A percentile compares a stretch with the other conserved stretches of the same genome.
These are phyloP conservation scores for Sporothrix sp. DNA, from an alignment of 2,329 filamentous ascomycete genomes.

Conservation along the genomic window DNA sequence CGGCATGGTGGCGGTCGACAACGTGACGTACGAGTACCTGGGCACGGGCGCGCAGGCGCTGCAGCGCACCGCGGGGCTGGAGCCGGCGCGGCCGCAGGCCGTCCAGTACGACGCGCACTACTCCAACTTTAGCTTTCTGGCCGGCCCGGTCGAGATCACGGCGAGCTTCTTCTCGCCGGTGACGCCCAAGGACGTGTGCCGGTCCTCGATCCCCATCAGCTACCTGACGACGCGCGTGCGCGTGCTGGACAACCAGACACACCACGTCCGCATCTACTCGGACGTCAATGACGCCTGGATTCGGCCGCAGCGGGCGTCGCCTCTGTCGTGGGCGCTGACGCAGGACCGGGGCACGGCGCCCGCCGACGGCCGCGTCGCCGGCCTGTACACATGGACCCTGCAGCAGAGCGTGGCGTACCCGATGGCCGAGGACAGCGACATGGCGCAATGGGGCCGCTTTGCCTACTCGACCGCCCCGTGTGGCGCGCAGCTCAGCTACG, in stretches of 20 bases:
- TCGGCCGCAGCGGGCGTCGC: constrained; percentile 54
- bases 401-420: constrained; percentile 10
- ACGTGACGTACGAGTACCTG: constrained; percentile 29
- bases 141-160: constrained; percentile 27
- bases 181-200: constrained; percentile 63
- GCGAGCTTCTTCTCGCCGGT: constrained; percentile 57
- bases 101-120: constrained; percentile 19
- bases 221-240: constrained; percentile 61
- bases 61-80: constrained; percentile 22
- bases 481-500: constrained; percentile 23
- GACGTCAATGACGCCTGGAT: constrained; percentile 68
- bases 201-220: constrained; percentile 66
- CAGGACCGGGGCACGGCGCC: constrained; percentile 19
- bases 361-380: constrained; percentile 31
- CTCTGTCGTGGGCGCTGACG: constrained; percentile 56
- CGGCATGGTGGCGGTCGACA: constrained; percentile 17
- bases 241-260: constrained; percentile 38
- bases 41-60: constrained; percentile 35
- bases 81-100: constrained; percentile 13
- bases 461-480: constrained; percentile 16
- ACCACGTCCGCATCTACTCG: constrained; percentile 48
- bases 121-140: constrained; percentile 21
- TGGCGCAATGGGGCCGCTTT: constrained; percentile 41
- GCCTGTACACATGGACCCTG: constrained; percentile 15
- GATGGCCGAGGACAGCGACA: constrained; percentile 26